Evolutionary conservation across 2,329 filamentous ascomycete species (phyloP), one percentile per base, ranked within the genome.

Genomic region (Pseudocercospora fuligena): DNA sequence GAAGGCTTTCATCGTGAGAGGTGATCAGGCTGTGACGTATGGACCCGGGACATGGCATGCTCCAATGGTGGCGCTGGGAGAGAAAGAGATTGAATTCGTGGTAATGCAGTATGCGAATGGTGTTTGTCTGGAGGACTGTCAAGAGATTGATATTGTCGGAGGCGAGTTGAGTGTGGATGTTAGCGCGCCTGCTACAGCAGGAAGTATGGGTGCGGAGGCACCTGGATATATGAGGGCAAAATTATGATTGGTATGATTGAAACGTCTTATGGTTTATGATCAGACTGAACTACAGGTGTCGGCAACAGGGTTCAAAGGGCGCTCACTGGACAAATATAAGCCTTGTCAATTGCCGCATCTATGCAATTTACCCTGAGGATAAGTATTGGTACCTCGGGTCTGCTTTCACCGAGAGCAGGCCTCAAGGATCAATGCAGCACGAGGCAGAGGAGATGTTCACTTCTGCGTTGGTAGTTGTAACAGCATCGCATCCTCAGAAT

Each of bases 1-100:
- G 46, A 86, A 84, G 71, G 94, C 93, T 0, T 99, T 97, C 77
- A 81, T 96, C 63, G 94, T 92, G 1, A 87, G 85, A 59, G 89
- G 88, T 2, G 85, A 86, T 25, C 93, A 97, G 81, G 94, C 93
- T 11, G 92, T 99, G 14, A 97, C 93, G 2, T 99, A 98, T 78
- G 93, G 87, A 1, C 89, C 92, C 1, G 95, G 93, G 5, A 97
- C 93, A 62, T 99, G 90, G 94, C 95, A 99, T 82, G 93, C 94
- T 68, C 95, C 95, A 0, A 98, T 99, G 94, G 91, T 93, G 14
- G 93, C 92, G 16, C 80, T 98, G 58, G 94, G 94, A 0, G 78
- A 81, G 53, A 80, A 83, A 62, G 84, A 89, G 21, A 83, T 97
- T 57, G 92, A 95, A 76, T 98, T 97, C 78, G 87, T 97, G 5